Evolutionary conservation across 495 filamentous ascomycete species (phyloP).

Genomic region (Cairneyella variabilis): DNA sequence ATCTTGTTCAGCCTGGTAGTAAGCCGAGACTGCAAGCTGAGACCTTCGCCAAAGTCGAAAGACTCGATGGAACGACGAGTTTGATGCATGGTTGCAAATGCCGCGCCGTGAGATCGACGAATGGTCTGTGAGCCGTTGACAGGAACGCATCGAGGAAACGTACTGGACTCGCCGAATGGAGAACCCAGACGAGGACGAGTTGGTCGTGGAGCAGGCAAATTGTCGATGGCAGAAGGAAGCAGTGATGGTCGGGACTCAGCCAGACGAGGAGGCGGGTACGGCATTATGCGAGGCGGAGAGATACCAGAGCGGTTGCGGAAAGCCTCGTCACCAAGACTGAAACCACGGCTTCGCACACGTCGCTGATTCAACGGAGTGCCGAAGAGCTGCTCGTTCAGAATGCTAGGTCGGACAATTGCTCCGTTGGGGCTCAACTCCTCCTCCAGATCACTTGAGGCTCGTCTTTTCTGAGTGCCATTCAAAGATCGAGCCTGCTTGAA

Average conservation of each 20-base stretch:
- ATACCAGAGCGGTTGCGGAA: conserved; percentile 8
- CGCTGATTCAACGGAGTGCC: conserved; percentile 36
- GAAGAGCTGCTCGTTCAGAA: conserved; percentile 47
- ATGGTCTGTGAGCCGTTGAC: conserved; percentile 36
- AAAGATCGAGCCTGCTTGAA: conserved; percentile 42
- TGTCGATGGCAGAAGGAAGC: conserved; percentile 9
- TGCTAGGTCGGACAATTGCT: conserved; percentile 41
- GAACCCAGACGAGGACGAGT: conserved; percentile 50
- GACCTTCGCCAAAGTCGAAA: conserved; percentile 25
- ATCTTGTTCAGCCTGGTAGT: conserved; percentile 50
- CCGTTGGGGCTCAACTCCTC: conserved; percentile 43
- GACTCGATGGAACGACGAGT: conserved; percentile 28
- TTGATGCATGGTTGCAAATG: conserved; percentile 28
- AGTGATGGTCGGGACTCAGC: conserved; percentile 2
- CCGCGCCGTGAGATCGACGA: conserved; percentile 31
- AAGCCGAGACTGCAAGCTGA: conserved; percentile 39
- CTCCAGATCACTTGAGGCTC: conserved; percentile 41
- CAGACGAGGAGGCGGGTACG: conserved; percentile 27
- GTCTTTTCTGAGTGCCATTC: conserved; percentile 48
- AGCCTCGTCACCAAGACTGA: conserved; percentile 50
- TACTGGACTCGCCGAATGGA: conserved; percentile 38
- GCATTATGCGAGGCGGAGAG: not conserved
- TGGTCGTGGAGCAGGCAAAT: conserved; percentile 26
- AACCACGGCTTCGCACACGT: conserved; percentile 50
- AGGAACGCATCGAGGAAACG: conserved; percentile 44